phyloP scores from a whole-genome alignment of 1,139 yeast species.

The Geotrichum europaeum region DNA sequence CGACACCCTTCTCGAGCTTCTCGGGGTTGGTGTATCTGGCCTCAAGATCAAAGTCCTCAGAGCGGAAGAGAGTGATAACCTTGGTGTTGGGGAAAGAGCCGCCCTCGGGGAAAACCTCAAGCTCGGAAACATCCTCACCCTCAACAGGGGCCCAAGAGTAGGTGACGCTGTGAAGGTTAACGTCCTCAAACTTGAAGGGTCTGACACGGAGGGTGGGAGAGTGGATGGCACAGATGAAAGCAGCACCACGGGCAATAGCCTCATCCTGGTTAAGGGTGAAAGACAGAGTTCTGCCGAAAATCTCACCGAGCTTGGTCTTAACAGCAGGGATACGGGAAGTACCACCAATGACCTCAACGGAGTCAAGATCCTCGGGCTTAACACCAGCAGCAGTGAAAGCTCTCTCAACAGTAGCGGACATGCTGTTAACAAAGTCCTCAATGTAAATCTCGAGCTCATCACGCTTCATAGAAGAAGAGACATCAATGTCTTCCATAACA shows the following conservation, averaged over 20 bases:
- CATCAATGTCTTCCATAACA: constrained; percentile 95
- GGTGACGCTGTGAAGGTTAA: constrained; percentile 86
- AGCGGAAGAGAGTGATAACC: constrained; percentile 89
- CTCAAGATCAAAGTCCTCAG: constrained; percentile 77
- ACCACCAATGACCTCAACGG: constrained; percentile 95
- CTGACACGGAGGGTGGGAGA: constrained; percentile 98
- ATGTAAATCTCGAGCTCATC: constrained; percentile 89
- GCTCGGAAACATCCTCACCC: constrained; percentile 80
- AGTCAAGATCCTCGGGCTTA: constrained; percentile 67
- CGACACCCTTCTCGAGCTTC: constrained; percentile 65
- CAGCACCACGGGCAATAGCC: constrained; percentile 98
- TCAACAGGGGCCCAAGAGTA: constrained; percentile 93
- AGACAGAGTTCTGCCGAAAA: constrained; percentile 82
- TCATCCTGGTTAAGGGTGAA: constrained; percentile 98
- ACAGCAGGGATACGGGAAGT: constrained; percentile 95
- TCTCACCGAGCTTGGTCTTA: constrained; percentile 71
- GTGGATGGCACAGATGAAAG: constrained; percentile 97
- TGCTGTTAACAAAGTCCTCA: constrained; percentile 70
- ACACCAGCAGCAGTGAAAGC: constrained; percentile 82
- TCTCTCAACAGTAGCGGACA: constrained; percentile 67
- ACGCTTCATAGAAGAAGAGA: constrained; percentile 81
- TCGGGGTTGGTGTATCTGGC: constrained; percentile 79
- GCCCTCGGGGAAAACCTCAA: constrained; percentile 96
- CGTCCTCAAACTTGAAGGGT: constrained; percentile 96
- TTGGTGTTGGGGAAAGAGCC: constrained; percentile 92